These are phyloP conservation scores for Afroboletus lepidellus DNA, from an alignment of 1,284 basidiomycete species.

Conservation along the genomic window DNA sequence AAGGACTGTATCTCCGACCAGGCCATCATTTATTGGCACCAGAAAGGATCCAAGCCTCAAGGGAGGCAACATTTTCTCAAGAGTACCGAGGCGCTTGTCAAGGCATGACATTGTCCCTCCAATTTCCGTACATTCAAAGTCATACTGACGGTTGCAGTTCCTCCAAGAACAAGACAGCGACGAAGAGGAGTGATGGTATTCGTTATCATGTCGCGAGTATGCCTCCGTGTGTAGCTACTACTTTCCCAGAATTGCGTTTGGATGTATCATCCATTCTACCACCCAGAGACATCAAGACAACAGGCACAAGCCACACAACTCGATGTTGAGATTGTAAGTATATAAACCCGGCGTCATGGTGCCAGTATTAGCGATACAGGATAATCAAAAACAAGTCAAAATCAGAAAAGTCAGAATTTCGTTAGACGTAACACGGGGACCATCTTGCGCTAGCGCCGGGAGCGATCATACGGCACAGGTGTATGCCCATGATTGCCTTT, in stretches of 20 bases:
- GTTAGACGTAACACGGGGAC: not conserved
- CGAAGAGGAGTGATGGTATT: conserved; percentile 53
- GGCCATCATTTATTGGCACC: conserved; percentile 96
- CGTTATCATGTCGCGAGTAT: conserved; percentile 1
- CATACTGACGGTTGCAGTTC: conserved; percentile 48
- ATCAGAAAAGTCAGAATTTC: conserved; percentile 1
- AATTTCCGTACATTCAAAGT: conserved; percentile 13
- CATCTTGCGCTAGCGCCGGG: conserved; percentile 2
- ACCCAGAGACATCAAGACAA: not conserved
- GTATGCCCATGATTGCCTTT: conserved; percentile 20
- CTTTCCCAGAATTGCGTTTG: conserved; percentile 16
- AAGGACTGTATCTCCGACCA: conserved; percentile 93
- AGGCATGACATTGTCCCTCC: conserved; percentile 50
- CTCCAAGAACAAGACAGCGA: conserved; percentile 77
- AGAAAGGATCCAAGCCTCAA: conserved; percentile 94
- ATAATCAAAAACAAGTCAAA: not conserved
- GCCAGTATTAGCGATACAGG: conserved; percentile 9
- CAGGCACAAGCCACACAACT: conserved; percentile 5
- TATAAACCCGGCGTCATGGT: not conserved
- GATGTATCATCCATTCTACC: conserved; percentile 8
- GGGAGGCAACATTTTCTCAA: conserved; percentile 95
- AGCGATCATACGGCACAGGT: conserved; percentile 21
- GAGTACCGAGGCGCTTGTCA: conserved; percentile 83
- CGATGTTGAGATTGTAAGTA: not conserved
- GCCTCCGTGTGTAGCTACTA: conserved; percentile 19